A percentile compares a stretch with the other conserved stretches of the same genome.
Conservation (phyloP, 768 basidiomycete species). For the Hericium rajendrae region DNA sequence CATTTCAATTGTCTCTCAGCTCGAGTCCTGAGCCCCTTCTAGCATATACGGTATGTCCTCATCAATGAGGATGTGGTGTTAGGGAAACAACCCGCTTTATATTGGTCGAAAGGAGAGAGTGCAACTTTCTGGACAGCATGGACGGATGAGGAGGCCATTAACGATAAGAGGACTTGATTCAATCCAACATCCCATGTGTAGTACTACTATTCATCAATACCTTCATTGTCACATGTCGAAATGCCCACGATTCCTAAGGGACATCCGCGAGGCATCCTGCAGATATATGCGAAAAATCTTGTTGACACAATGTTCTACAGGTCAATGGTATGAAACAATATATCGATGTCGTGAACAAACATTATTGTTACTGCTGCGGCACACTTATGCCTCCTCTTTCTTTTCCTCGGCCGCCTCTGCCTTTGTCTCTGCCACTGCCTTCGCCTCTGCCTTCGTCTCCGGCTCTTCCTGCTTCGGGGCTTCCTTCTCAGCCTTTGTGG, state of each 20-base stretch:
- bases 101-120: constrained; percentile 65
- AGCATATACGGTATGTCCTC: constrained; percentile 79
- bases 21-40: constrained; percentile 4
- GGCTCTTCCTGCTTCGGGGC: constrained; percentile 22
- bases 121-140: constrained; percentile 70
- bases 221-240: too few relatives aligned
- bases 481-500: constrained; percentile 17
- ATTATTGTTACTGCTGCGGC: constrained; percentile 5
- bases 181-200: not conserved
- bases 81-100: constrained; percentile 52
- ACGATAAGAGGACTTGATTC: not conserved
- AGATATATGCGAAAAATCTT: constrained; percentile 1
- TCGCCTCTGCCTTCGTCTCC: constrained; percentile 17
- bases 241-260: too few relatives aligned
- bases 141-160: constrained; percentile 49
- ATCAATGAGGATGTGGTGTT: constrained; percentile 64
- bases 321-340: not conserved
- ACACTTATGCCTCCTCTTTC: constrained; percentile 20
- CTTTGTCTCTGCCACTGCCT: constrained; percentile 20
- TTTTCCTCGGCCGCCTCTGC: constrained; percentile 27
- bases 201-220: too few relatives aligned
- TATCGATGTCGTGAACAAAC: not conserved
- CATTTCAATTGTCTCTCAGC: not conserved
- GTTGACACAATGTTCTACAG: constrained; percentile 2
- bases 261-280: not conserved